Evolutionary conservation across 106 monocot species (phyloP), one percentile per base, ranked within the genome.

Genomic region (Phalaenopsis equestris): DNA sequence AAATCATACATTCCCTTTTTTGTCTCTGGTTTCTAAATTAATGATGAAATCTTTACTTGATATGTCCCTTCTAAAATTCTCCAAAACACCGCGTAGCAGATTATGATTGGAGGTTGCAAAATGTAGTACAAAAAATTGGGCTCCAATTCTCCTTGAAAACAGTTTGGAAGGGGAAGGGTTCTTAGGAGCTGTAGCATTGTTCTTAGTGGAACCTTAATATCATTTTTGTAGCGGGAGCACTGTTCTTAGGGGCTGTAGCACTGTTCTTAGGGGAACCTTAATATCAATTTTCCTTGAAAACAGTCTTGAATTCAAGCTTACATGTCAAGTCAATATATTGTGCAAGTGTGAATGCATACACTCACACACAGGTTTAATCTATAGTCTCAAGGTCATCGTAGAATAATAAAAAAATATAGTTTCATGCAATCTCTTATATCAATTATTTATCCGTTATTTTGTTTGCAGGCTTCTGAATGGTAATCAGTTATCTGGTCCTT

Each of bases 391-490:
- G 36, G 14, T 14, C 70, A 38, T 36, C 23, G 11, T 38, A 38
- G 36, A 68, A 30, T 30, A 68, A 68, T 37, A 37, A 3, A 37
- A 10, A 38, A 10, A 38, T 37, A 9, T 70, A 9, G 11, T 70
- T 70, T 70, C 0, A 10, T 43, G 24, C 10, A 42, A 12, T 52
- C 1, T 70, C 2, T 38, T 73, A 39, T 83, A 16, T n/a, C 42
- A 30, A 77, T 61, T 5, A n/a, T 77, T 18, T 72, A n/a, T 70
- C 43, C 48, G 30, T 18, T 82, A 37, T 76, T n/a, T 19, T 77
- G 12, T 84, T 81, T 87, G 80, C 89, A 99, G 99, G 90, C 92
- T 99, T 48, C 77, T 99, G 79, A 99, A 99, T 89, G 99, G 95
- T 57, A 99, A 99, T 83, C 57, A 89, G 55, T 58, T 99, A 56